These are phyloP conservation scores for Trametes gibbosa DNA, from an alignment of 768 basidiomycete species.

Conservation along the genomic window DNA sequence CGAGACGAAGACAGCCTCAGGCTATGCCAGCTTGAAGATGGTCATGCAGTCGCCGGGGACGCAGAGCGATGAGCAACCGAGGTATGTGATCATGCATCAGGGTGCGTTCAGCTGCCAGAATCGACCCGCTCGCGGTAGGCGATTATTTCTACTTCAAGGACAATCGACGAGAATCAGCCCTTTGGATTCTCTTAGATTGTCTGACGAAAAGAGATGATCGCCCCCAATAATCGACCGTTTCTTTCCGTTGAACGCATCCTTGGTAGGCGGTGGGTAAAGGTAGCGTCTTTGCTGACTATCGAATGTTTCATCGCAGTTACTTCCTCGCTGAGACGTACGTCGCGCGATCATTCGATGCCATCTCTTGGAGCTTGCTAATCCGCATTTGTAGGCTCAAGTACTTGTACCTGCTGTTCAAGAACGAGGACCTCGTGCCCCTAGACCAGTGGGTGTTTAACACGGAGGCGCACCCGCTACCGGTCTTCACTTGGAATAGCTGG, in stretches of 20 bases:
- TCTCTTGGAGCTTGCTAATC: background rate
- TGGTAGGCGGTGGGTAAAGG: background rate
- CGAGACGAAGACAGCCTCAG: conserved; percentile 52
- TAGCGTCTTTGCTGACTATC: background rate
- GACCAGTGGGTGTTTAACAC: conserved; percentile 49
- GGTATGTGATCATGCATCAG: no score
- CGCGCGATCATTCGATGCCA: background rate
- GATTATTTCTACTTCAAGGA: no score
- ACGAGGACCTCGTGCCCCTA: conserved; percentile 54
- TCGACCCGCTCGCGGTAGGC: no score
- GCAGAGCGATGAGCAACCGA: conserved; percentile 66
- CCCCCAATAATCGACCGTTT: no score
- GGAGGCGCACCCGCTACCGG: conserved; percentile 73
- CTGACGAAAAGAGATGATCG: no score
- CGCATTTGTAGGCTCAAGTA: conserved; percentile 58
- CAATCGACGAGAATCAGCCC: no score
- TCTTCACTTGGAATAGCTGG: conserved; percentile 59
- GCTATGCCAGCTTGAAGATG: conserved; percentile 57
- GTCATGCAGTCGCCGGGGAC: conserved; percentile 44
- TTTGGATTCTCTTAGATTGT: no score
- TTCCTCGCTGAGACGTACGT: conserved; percentile 54
- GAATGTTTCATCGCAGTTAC: conserved; percentile 40
- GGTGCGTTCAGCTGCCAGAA: no score
- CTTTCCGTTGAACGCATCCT: no score
- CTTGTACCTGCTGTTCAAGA: conserved; percentile 63